Percentiles rank a stretch among this genome's conserved stretches.
Evolutionary conservation across 1,284 basidiomycete genomes (phyloP).

Genomic region (Cryptococcus amylolentus): DNA sequence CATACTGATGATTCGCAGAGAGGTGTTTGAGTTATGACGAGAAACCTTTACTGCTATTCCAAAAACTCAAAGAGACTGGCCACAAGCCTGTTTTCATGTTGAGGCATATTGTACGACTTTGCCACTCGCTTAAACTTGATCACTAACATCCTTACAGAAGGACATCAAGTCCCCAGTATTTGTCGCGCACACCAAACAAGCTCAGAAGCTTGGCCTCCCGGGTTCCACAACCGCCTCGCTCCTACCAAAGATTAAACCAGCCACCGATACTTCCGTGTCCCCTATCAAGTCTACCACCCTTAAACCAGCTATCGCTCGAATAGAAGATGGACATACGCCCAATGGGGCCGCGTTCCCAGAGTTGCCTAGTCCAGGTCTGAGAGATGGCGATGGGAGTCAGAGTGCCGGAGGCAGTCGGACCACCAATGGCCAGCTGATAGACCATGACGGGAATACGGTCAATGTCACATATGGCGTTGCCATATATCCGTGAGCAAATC

Average conservation of each 20-base stretch:
- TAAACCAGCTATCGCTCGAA: slow-evolving; percentile 9
- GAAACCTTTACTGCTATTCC: slow-evolving; percentile 93
- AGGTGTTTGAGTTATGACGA: slow-evolving; percentile 97
- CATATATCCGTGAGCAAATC: slow-evolving; percentile 49
- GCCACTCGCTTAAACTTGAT: slow-evolving; percentile 17
- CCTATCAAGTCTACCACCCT: slow-evolving; percentile 28
- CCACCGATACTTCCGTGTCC: slow-evolving; percentile 26
- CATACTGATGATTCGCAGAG: slow-evolving; percentile 54
- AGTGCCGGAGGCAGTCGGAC: not conserved
- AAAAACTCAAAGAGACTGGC: slow-evolving; percentile 93
- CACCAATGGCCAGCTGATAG: slow-evolving; percentile 25
- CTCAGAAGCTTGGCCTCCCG: slow-evolving; percentile 48
- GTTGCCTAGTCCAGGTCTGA: slow-evolving; percentile 41
- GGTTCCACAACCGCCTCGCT: slow-evolving; percentile 25
- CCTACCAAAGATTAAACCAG: slow-evolving; percentile 35
- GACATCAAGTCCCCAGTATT: slow-evolving; percentile 96
- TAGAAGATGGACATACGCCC: slow-evolving; percentile 25
- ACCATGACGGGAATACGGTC: slow-evolving; percentile 39
- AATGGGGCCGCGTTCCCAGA: slow-evolving; percentile 40
- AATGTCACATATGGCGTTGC: slow-evolving; percentile 52
- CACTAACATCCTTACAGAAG: slow-evolving; percentile 25
- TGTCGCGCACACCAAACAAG: slow-evolving; percentile 90
- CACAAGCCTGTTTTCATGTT: slow-evolving; percentile 99
- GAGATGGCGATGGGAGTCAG: slow-evolving; percentile 17
- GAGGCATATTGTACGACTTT: slow-evolving; percentile 74